These are phyloP conservation scores for Dioscorea cayenensis DNA, from an alignment of 116 monocot genomes.

Conservation along the genomic window DNA sequence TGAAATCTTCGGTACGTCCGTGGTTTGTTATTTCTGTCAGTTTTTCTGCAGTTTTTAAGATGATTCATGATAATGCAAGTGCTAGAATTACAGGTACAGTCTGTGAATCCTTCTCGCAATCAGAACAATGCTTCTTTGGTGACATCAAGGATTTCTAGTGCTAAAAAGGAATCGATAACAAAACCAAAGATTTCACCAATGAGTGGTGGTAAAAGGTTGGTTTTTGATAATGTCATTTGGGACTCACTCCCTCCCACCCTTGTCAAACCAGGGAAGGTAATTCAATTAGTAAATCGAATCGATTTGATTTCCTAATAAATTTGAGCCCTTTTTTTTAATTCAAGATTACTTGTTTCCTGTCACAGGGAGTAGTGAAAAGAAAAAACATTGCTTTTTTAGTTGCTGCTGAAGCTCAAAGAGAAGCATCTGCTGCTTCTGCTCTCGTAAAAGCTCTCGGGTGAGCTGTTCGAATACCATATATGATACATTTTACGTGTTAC, in stretches of 20 bases:
- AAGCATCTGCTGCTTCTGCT: constrained; percentile 62
- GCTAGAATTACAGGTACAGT: constrained; percentile 49
- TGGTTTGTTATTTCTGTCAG: neutral
- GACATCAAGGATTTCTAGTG: constrained; percentile 13
- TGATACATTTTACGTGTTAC: too few relatives aligned
- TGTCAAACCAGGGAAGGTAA: constrained; percentile 72
- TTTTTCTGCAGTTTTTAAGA: constrained; percentile 8
- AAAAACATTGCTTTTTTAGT: constrained; percentile 64
- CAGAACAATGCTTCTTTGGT: constrained; percentile 15
- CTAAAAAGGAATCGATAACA: constrained; percentile 13
- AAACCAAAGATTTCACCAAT: constrained; percentile 21
- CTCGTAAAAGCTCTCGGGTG: constrained; percentile 71
- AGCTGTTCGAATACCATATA: neutral
- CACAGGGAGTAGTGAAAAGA: constrained; percentile 61
- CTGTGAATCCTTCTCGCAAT: constrained; percentile 14
- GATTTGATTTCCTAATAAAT: too few relatives aligned
- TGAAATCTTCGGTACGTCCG: constrained; percentile 34
- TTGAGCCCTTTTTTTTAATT: too few relatives aligned
- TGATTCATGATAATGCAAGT: constrained; percentile 27
- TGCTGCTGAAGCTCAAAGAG: constrained; percentile 81
- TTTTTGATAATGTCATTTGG: constrained; percentile 41
- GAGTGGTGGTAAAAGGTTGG: constrained; percentile 30
- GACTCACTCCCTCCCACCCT: constrained; percentile 72
- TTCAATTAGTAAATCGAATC: too few relatives aligned
- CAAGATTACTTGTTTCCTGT: neutral